Conservation (phyloP, 768 basidiomycete genomes). For the Gymnopilus junonius region DNA sequence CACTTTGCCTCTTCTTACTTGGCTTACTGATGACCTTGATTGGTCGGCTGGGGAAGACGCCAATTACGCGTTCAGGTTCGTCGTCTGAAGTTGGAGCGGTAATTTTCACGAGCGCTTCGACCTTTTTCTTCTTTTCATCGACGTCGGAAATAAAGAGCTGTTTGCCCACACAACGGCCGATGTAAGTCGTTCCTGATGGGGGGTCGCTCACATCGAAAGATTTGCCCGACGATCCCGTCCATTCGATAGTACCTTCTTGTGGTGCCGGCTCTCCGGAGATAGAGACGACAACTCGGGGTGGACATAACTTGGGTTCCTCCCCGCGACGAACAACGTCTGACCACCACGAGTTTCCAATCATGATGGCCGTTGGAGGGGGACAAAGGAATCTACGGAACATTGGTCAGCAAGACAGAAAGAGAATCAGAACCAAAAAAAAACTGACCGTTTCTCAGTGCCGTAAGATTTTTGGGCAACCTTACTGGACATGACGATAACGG, state of each 20-base stretch:
- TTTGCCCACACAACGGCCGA: conserved; percentile 93
- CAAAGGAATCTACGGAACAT: conserved; percentile 73
- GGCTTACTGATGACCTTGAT: conserved; percentile 99
- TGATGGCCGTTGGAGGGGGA: conserved; percentile 90
- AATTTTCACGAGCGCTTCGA: conserved; percentile 91
- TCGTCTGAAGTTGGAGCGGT: conserved; percentile 80
- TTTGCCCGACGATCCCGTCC: conserved; percentile 86
- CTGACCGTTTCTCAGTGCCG: conserved; percentile 90
- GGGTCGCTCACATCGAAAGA: conserved; percentile 81
- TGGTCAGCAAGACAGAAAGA: conserved; percentile 15
- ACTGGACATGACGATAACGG: conserved; percentile 96
- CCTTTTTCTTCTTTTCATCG: conserved; percentile 94
- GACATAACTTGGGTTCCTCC: conserved; percentile 73
- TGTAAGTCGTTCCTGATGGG: conserved; percentile 83
- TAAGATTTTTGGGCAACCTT: conserved; percentile 98
- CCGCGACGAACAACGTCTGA: conserved; percentile 75
- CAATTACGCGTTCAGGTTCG: conserved; percentile 82
- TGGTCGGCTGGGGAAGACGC: conserved; percentile 89
- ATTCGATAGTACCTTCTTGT: conserved; percentile 85
- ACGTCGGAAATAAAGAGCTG: conserved; percentile 95
- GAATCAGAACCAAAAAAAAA: conserved; percentile 6
- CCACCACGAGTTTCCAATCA: conserved; percentile 97
- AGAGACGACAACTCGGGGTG: conserved; percentile 85
- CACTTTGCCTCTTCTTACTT: conserved; percentile 94
- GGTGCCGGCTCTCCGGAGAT: conserved; percentile 91